Conservation (phyloP, 192 early-diverging fungal genomes). For the Coemansia sp. region DNA sequence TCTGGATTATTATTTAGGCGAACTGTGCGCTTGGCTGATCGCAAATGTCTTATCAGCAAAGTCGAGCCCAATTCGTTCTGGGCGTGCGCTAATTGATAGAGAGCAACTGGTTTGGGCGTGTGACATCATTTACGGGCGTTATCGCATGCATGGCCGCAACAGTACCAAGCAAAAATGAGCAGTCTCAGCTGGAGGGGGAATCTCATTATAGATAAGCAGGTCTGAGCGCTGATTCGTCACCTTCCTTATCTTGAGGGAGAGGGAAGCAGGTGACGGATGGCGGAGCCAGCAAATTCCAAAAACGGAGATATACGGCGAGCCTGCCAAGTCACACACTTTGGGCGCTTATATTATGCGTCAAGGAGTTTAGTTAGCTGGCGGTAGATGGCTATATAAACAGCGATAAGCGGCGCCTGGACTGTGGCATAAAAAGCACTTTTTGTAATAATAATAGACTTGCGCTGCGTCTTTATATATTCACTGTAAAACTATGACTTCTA, state of each 20-base stretch:
- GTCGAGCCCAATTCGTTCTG: too few relatives aligned
- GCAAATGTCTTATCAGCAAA: too few relatives aligned
- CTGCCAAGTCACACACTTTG: slow-evolving; percentile 4
- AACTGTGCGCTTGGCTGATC: too few relatives aligned
- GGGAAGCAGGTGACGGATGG: not conserved
- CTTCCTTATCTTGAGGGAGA: not conserved
- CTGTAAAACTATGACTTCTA: too few relatives aligned
- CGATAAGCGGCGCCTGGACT: not conserved
- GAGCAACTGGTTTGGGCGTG: too few relatives aligned
- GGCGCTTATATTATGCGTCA: not conserved
- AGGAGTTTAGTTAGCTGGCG: not conserved
- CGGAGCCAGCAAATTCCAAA: slow-evolving; percentile 2
- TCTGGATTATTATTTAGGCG: too few relatives aligned
- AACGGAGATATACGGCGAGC: too few relatives aligned
- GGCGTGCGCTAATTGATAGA: too few relatives aligned
- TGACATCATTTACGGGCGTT: too few relatives aligned
- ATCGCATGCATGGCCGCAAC: not conserved
- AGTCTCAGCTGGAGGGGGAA: not conserved
- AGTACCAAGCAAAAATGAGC: not conserved
- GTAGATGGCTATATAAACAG: slow-evolving; percentile 7
- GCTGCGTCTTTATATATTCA: too few relatives aligned
- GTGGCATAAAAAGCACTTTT: not conserved
- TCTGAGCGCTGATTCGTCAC: not conserved
- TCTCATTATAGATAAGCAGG: slow-evolving; percentile 1
- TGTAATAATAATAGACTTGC: too few relatives aligned